Percentiles rank a stretch among this genome's conserved stretches.
These are phyloP conservation scores for Dittrichia graveolens DNA, from an alignment of 129 eudicot genomes.

Conservation along the genomic window DNA sequence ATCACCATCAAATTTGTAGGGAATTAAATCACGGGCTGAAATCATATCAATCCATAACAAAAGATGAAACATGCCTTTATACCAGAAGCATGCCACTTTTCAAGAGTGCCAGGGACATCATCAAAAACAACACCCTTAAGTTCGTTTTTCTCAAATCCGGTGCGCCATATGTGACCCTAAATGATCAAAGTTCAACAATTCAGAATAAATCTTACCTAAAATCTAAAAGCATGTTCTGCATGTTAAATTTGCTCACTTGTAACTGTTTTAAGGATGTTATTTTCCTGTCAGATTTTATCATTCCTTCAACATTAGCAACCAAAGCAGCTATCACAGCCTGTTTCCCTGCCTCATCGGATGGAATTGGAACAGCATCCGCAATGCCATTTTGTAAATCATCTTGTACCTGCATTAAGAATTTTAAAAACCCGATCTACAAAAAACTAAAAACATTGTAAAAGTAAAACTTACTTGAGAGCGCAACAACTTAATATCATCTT, in stretches of 20 bases:
- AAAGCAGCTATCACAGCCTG: constrained; percentile 78
- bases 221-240: constrained; percentile 13
- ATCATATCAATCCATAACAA: not conserved
- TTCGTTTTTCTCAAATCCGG: constrained; percentile 83
- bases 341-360: constrained; percentile 63
- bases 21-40: not conserved
- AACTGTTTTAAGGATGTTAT: constrained; percentile 89
- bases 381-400: constrained; percentile 71
- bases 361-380: constrained; percentile 73
- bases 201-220: not conserved
- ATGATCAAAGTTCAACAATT: constrained; percentile 29
- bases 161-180: constrained; percentile 96
- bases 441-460: constrained; percentile 2
- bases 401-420: constrained; percentile 54
- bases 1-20: not conserved
- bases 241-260: constrained; percentile 56
- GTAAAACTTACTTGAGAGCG: constrained; percentile 65
- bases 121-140: constrained; percentile 79
- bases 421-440: not conserved
- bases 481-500: constrained; percentile 77
- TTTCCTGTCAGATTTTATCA: constrained; percentile 95
- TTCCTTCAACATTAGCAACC: constrained; percentile 85
- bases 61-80: constrained; percentile 52
- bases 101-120: constrained; percentile 93
- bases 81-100: constrained; percentile 89